Conservation (phyloP, 1,284 basidiomycete genomes). For the Ceratobasidium theobromae region DNA sequence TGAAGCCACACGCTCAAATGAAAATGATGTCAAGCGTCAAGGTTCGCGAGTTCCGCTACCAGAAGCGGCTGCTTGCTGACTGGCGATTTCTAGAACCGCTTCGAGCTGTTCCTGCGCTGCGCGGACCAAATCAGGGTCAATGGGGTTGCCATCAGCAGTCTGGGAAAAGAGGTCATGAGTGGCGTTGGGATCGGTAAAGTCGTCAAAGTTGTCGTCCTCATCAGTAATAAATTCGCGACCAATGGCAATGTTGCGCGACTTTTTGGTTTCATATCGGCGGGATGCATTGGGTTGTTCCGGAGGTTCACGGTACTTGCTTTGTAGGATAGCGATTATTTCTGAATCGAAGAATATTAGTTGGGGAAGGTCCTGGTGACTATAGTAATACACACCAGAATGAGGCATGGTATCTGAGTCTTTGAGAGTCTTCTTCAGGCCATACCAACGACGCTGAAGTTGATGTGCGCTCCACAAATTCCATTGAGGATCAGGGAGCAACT, state of each 20-base stretch:
- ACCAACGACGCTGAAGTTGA: slow-evolving; percentile 71
- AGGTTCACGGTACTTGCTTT: slow-evolving; percentile 26
- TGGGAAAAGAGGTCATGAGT: slow-evolving; percentile 5
- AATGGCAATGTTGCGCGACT: slow-evolving; percentile 10
- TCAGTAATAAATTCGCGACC: slow-evolving; percentile 26
- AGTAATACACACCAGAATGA: slow-evolving; percentile 57
- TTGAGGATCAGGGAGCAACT: slow-evolving; percentile 63
- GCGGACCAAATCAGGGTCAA: slow-evolving; percentile 24
- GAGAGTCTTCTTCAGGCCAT: slow-evolving; percentile 70
- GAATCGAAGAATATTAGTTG: not conserved
- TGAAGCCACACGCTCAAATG: not conserved
- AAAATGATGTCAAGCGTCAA: not conserved
- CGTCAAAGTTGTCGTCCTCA: slow-evolving; percentile 17
- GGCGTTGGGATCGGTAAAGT: slow-evolving; percentile 5
- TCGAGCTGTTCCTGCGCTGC: slow-evolving; percentile 26
- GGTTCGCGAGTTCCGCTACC: slow-evolving; percentile 15
- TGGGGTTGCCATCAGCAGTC: slow-evolving; percentile 1
- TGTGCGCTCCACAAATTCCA: slow-evolving; percentile 86
- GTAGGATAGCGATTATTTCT: slow-evolving; percentile 80
- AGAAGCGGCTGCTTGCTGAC: slow-evolving; percentile 20
- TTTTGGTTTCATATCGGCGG: slow-evolving; percentile 27
- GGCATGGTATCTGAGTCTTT: slow-evolving; percentile 76
- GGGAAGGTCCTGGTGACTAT: slow-evolving; percentile 4
- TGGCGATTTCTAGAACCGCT: slow-evolving; percentile 29
- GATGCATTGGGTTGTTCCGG: slow-evolving; percentile 26